phyloP scores from a whole-genome alignment of 352 stramenopile species.

The Phytophthora fragariae region DNA sequence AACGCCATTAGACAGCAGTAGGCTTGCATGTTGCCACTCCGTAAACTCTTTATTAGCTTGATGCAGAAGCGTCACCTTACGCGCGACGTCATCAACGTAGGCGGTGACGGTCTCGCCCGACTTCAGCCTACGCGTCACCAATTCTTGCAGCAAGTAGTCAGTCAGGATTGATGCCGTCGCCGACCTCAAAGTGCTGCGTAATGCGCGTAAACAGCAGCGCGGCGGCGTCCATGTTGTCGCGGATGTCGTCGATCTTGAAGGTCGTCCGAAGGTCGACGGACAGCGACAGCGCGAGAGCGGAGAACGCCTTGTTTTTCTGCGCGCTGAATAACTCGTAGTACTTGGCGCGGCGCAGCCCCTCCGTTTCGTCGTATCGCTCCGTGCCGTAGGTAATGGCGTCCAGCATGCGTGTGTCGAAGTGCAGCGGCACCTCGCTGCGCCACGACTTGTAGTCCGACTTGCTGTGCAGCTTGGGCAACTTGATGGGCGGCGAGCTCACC shows the following conservation, averaged over 20 bases:
- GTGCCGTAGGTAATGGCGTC: conserved; percentile 1
- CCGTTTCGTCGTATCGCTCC: background rate
- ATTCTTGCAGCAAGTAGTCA: background rate
- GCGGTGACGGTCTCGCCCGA: too few relatives aligned
- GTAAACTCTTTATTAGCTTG: too few relatives aligned
- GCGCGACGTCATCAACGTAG: too few relatives aligned
- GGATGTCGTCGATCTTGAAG: background rate
- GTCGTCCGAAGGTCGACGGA: background rate
- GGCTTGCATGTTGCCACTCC: too few relatives aligned
- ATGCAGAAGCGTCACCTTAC: too few relatives aligned
- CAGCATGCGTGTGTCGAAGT: conserved; percentile 4
- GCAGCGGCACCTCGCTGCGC: conserved; percentile 2
- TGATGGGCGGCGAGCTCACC: background rate
- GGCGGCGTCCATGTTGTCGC: background rate
- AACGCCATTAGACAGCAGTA: too few relatives aligned
- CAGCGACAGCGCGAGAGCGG: background rate
- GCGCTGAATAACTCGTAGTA: conserved; percentile 1
- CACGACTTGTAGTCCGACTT: conserved; percentile 5
- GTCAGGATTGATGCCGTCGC: background rate
- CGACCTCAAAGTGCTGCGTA: background rate
- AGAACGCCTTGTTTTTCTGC: conserved; percentile 15
- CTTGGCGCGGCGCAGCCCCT: background rate
- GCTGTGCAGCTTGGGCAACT: background rate
- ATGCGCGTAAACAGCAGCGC: background rate
- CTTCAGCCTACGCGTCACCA: background rate